Evolutionary conservation across 257 asterid genomes (phyloP).

Genomic region (Nicotiana otophora): DNA sequence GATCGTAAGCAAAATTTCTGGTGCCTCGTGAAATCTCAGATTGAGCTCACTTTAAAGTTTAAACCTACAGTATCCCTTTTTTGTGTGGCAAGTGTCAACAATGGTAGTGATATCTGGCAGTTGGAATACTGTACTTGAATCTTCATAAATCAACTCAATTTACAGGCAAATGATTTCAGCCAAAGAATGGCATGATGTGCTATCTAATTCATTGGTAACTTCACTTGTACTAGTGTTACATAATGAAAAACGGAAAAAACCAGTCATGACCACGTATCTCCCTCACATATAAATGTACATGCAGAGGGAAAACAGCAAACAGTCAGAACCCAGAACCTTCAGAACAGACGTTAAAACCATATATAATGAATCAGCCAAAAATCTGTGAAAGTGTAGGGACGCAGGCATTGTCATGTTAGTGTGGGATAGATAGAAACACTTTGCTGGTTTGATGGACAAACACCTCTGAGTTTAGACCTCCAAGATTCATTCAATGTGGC

Average conservation of each 20-base stretch:
- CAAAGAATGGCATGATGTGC: background rate
- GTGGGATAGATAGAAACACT: background rate
- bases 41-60: background rate
- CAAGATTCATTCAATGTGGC: background rate
- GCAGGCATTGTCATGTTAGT: background rate
- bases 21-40: background rate
- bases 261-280: background rate
- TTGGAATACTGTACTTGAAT: background rate
- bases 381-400: background rate
- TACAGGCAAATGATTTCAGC: background rate
- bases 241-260: background rate
- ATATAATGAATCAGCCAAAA: background rate
- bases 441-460: background rate
- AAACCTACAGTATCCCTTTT: background rate
- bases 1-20: background rate
- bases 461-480: background rate
- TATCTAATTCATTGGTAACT: background rate
- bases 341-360: background rate
- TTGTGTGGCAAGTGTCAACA: background rate
- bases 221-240: background rate
- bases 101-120: background rate
- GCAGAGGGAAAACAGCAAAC: background rate
- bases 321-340: background rate
- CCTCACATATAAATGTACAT: background rate
- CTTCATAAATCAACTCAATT: background rate